Percentiles rank a stretch among this genome's conserved stretches.
Evolutionary conservation across 2,329 filamentous ascomycete species (phyloP).

Genomic region (Cercospora beticola): DNA sequence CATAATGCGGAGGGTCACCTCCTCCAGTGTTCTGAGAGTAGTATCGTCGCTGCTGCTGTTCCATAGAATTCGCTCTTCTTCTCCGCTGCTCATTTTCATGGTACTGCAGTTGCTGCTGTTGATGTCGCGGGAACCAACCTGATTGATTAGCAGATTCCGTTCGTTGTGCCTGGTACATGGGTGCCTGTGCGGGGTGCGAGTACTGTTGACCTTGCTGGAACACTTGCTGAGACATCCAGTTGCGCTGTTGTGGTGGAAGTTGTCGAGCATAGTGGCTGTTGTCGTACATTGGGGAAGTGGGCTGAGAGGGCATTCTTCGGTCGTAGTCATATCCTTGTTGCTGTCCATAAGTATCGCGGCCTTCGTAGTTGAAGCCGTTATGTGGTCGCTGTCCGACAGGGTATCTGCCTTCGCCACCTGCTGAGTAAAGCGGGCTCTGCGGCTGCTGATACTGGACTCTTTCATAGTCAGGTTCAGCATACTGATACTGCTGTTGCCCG

Average conservation of each 20-base stretch:
- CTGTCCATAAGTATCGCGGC: background rate
- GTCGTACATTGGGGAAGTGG: background rate
- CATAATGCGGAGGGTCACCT: background rate
- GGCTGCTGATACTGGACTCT: slow-evolving; percentile 6
- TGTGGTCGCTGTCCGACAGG: background rate
- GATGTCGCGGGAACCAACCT: background rate
- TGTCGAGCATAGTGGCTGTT: background rate
- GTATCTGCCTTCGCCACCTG: background rate
- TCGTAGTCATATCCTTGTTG: background rate
- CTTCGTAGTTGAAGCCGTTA: background rate
- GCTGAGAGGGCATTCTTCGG: background rate
- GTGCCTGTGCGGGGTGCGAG: slow-evolving; percentile 8
- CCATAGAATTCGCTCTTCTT: background rate
- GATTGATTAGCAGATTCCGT: slow-evolving; percentile 1
- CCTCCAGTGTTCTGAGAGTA: background rate
- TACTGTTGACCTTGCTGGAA: slow-evolving; percentile 11
- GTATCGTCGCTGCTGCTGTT: slow-evolving; percentile 1
- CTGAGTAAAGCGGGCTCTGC: background rate
- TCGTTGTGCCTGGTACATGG: slow-evolving; percentile 10
- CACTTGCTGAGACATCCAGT: slow-evolving; percentile 7
- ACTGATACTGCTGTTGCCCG: slow-evolving; percentile 15
- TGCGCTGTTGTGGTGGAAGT: background rate
- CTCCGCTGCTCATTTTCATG: background rate
- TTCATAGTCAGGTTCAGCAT: slow-evolving; percentile 9
- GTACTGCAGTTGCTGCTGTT: background rate